Conservation (phyloP, 345 rosid species). For the Mercurialis annua region DNA sequence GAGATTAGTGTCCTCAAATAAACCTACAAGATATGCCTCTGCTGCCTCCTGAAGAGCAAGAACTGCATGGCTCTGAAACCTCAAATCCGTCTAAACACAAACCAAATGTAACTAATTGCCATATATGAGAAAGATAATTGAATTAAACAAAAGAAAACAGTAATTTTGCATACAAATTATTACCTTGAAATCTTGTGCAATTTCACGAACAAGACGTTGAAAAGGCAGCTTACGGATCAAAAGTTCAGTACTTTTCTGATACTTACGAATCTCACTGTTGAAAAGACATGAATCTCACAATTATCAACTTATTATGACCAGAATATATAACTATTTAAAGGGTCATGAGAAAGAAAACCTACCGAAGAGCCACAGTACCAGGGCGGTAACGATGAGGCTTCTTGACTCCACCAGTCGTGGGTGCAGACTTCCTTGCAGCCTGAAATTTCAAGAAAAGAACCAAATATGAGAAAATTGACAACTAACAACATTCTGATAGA, state of each 20-base stretch:
- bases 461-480: not conserved
- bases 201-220: constrained; percentile 61
- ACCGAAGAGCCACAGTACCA: constrained; percentile 58
- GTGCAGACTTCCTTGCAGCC: constrained; percentile 64
- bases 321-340: not conserved
- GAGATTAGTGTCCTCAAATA: constrained; percentile 41
- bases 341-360: not conserved
- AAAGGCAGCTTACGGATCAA: constrained; percentile 52
- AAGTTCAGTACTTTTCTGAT: constrained; percentile 53
- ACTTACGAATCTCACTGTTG: constrained; percentile 42
- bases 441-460: constrained; percentile 11
- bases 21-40: constrained; percentile 43
- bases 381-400: constrained; percentile 59
- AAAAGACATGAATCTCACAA: not conserved
- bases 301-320: not conserved
- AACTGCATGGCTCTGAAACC: constrained; percentile 45
- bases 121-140: no score
- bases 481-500: not conserved
- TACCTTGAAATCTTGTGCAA: constrained; percentile 62
- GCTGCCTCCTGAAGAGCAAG: constrained; percentile 49
- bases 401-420: constrained; percentile 63
- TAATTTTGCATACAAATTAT: not conserved
- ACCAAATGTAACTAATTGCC: not conserved
- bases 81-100: constrained; percentile 37
- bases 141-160: not conserved